phyloP scores from a whole-genome alignment of 306 rosid species.

The Senna siamea region DNA sequence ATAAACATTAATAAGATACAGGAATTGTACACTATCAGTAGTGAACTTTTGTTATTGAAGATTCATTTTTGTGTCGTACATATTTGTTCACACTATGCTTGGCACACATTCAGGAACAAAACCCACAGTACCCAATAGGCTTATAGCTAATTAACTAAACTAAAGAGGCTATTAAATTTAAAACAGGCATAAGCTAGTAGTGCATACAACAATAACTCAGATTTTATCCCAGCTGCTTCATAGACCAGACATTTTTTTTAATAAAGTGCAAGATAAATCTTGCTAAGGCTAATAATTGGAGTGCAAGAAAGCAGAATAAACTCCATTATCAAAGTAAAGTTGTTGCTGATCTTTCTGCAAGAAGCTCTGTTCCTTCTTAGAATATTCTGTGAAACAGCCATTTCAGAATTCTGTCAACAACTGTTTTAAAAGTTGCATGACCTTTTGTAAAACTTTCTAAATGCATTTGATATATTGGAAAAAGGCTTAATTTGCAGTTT shows the following conservation, averaged over 20 bases:
- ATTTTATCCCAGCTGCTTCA: neutral
- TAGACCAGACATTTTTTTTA: neutral
- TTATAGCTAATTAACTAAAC: neutral
- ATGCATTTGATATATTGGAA: neutral
- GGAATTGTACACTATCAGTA: neutral
- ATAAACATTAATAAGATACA: neutral
- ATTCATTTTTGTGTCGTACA: neutral
- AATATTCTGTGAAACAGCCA: neutral
- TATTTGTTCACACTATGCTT: neutral
- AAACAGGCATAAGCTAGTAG: constrained; percentile 9
- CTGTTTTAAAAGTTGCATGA: neutral
- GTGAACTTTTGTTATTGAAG: neutral
- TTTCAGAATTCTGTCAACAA: neutral
- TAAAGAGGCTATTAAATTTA: neutral
- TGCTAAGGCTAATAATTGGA: neutral
- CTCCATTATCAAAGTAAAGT: neutral
- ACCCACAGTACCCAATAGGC: neutral
- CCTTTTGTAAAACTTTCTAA: neutral
- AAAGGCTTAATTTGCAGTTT: neutral
- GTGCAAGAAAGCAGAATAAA: neutral
- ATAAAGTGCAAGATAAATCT: neutral
- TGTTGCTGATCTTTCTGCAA: neutral
- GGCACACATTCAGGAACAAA: neutral
- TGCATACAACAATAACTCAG: neutral
- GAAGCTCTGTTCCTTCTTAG: neutral